Conservation (phyloP, 805 yeast species). For the Lachancea quebecensis region DNA sequence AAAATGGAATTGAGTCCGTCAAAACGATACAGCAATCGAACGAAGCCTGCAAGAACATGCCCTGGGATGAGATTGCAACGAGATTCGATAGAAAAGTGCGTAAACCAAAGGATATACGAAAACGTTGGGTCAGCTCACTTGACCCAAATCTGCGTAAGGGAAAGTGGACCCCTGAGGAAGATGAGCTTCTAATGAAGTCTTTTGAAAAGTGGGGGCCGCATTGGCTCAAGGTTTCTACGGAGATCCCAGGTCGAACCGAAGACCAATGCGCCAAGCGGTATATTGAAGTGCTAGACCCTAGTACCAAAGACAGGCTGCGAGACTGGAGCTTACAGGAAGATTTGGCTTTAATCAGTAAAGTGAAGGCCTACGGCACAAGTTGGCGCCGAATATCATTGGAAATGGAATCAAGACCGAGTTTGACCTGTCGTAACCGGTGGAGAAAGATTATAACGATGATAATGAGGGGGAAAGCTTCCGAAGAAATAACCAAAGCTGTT, state of each 20-base stretch:
- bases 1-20: constrained; percentile 31
- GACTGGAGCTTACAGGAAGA: constrained; percentile 82
- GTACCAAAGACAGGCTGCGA: constrained; percentile 64
- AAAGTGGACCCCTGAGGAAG: constrained; percentile 81
- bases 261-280: constrained; percentile 93
- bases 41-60: constrained; percentile 33
- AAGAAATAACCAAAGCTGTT: constrained; percentile 51
- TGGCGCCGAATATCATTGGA: constrained; percentile 77
- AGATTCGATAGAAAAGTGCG: constrained; percentile 43
- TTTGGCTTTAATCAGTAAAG: constrained; percentile 55
- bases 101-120: constrained; percentile 75
- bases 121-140: constrained; percentile 79
- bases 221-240: constrained; percentile 78
- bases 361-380: constrained; percentile 69
- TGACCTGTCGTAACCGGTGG: constrained; percentile 91
- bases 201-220: constrained; percentile 64
- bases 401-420: constrained; percentile 73
- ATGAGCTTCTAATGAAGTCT: constrained; percentile 54
- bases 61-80: constrained; percentile 57
- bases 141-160: constrained; percentile 82
- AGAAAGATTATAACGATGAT: constrained; percentile 74
- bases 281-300: constrained; percentile 80
- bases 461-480: constrained; percentile 56
- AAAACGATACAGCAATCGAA: constrained; percentile 25
- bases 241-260: constrained; percentile 79